Evolutionary conservation across 805 yeast species (phyloP), one percentile per base, ranked within the genome.

Genomic region (Metschnikowia kofuensis): DNA sequence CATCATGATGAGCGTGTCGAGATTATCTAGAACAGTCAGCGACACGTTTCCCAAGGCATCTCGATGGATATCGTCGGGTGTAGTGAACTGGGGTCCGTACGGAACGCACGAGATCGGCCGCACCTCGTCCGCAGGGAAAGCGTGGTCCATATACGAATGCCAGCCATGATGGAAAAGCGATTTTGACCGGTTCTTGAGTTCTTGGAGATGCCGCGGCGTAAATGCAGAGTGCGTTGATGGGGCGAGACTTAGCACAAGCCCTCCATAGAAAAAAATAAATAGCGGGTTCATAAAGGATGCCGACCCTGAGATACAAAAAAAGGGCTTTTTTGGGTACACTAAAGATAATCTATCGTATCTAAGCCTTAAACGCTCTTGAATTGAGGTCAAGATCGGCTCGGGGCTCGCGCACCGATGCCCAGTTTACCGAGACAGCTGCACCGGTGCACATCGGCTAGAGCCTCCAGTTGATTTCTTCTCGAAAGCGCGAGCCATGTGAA

Each of bases 1-100:
- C 70, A 90, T 69, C 5, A 91, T 75, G 6, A 91, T 84, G 51
- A 87, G 77, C 12, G 92, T 83, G 52, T 94, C 96, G 37, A 92
- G 63, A 12, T 87, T 77, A 64, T 91, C 98, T 28, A 91, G 69
- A 41, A 90, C 66, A 0, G 96, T 89, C 56, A 84, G 76, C 0
- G 96, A 81, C 48, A 82, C 84, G 58, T 89, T 89, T 0, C 97
- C 97, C 69, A 89, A 64, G 0, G 86, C 94, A 62, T 91, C 98
- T 61, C 89, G 89, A 40, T 85, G 70, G 2, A 79, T 71, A 58
- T 89, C 84, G 7, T 65, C 59, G 1, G 75, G 60, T 56, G 85
- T 74, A 0, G 65, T 66, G 49, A 69, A 74, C 59, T 88, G 89
- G 11, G 89, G 81, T 3, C 83, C 85, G 44, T 80, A 78, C 0